Percentiles rank a stretch among this genome's conserved stretches.
These are phyloP conservation scores for Vitis vinifera DNA, from an alignment of 164 flowering plant species.

Conservation along the genomic window ASM3070453v1 NC_081811.1:30344001-30344500, in stretches of 20 bases:
- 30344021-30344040: too few species aligned
- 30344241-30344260: slow-evolving; percentile 67
- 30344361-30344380: not conserved
- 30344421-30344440: not conserved
- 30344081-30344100: too few species aligned
- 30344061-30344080: too few species aligned
- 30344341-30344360: slow-evolving; percentile 41
- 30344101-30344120: too few species aligned
- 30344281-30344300: slow-evolving; percentile 84
- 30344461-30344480: slow-evolving; percentile 3
- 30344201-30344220: not conserved
- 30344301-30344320: slow-evolving; percentile 39
- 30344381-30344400: not conserved
- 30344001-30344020: too few species aligned
- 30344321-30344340: slow-evolving; percentile 32
- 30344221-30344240: slow-evolving; percentile 1
- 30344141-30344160: too few species aligned
- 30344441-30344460: not conserved
- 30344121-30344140: too few species aligned
- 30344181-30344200: not conserved
- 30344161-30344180: too few species aligned
- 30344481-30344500: slow-evolving; percentile 32
- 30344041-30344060: too few species aligned
- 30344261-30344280: slow-evolving; percentile 77
- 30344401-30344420: not conserved